A percentile compares a stretch with the other conserved stretches of the same genome.
These are phyloP conservation scores for Phytopythium oedochilum DNA, from an alignment of 352 stramenopile genomes.

Conservation along the genomic window DNA sequence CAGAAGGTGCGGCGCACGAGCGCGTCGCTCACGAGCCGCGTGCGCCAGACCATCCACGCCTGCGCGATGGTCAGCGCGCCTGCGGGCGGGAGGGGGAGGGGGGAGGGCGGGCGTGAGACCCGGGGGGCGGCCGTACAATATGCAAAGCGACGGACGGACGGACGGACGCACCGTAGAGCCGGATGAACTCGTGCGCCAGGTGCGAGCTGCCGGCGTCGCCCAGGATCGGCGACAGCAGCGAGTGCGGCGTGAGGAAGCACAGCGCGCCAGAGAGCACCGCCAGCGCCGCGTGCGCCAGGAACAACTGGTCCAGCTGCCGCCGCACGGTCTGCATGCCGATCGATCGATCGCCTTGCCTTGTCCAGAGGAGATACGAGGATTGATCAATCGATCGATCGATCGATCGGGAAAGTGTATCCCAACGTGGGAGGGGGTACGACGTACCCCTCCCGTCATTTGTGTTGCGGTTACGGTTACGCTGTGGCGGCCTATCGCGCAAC, in stretches of 20 bases:
- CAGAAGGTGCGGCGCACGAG: constrained; percentile 85
- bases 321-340: constrained; percentile 47
- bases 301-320: constrained; percentile 77
- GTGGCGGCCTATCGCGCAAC: no score
- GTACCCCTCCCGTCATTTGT: no score
- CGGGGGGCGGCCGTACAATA: no score
- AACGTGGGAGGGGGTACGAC: no score
- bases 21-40: constrained; percentile 79
- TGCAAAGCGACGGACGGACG: neutral
- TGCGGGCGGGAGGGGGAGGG: constrained; percentile 5
- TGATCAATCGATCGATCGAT: neutral
- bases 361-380: neutral
- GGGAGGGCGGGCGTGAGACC: neutral
- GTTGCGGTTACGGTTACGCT: no score
- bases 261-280: constrained; percentile 56
- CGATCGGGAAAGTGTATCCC: no score
- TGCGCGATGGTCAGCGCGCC: constrained; percentile 77
- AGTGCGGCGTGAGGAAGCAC: constrained; percentile 79
- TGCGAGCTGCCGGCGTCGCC: constrained; percentile 75
- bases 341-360: no score
- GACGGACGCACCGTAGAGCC: constrained; percentile 61
- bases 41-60: constrained; percentile 84
- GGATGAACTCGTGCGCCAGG: constrained; percentile 81
- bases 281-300: constrained; percentile 69
- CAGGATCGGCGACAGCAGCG: constrained; percentile 72